A percentile compares a stretch with the other conserved stretches of the same genome.
These are phyloP conservation scores for Seminavis robusta DNA, from an alignment of 108 stramenopile genomes.

Conservation along the genomic window DNA sequence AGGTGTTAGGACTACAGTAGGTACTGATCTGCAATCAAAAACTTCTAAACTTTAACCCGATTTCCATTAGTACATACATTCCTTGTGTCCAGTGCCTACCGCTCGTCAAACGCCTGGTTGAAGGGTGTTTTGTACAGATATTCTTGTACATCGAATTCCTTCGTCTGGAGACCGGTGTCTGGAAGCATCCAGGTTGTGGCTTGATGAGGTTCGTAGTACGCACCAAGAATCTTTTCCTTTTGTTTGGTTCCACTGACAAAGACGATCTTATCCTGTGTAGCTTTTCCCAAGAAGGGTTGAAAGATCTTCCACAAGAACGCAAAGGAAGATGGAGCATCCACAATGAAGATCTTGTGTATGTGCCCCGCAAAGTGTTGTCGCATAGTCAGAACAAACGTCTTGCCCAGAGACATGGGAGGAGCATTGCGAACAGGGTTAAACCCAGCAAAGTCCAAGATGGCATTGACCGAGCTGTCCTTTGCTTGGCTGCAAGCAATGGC, in stretches of 20 bases:
- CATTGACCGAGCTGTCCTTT: slow-evolving; percentile 23
- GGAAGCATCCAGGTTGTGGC: slow-evolving; percentile 34
- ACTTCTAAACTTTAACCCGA: no score
- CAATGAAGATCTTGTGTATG: slow-evolving; percentile 32
- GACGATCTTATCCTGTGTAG: slow-evolving; percentile 26
- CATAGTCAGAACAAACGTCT: slow-evolving; percentile 23
- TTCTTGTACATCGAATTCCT: slow-evolving; percentile 21
- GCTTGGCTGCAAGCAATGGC: slow-evolving; percentile 34
- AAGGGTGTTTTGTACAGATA: slow-evolving; percentile 13
- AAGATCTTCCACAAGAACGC: slow-evolving; percentile 33
- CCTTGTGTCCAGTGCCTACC: no score
- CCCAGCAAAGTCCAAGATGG: slow-evolving; percentile 36
- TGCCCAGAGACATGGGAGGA: slow-evolving; percentile 28
- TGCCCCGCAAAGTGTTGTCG: slow-evolving; percentile 36
- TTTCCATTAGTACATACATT: no score
- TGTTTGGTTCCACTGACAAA: slow-evolving; percentile 11
- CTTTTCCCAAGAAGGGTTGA: slow-evolving; percentile 24
- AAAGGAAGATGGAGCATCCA: slow-evolving; percentile 29
- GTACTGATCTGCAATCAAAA: no score
- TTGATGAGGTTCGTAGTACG: not conserved
- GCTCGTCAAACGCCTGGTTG: slow-evolving; percentile 12
- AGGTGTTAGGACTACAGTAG: no score
- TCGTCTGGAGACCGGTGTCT: slow-evolving; percentile 16
- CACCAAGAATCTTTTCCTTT: not conserved
- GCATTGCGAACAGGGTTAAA: slow-evolving; percentile 25